Base-by-base conservation (phyloP, 2,329 filamentous ascomycete species). In the Immersiporthe knoxdaviesiana region DNA sequence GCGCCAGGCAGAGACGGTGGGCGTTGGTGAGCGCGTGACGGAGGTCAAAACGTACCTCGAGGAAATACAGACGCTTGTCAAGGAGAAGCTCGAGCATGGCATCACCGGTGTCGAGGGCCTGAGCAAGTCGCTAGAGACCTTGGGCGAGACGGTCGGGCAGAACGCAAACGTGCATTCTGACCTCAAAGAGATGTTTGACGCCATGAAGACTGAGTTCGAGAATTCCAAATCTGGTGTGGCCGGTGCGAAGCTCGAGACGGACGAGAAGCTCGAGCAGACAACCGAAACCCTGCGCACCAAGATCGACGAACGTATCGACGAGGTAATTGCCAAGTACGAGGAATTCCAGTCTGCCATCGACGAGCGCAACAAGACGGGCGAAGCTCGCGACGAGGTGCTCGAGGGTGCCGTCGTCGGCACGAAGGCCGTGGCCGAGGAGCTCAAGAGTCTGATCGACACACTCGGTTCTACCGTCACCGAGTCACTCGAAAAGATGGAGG, bases 251-350 rank as follows among this genome's bases (percentile, higher is more conserved):
- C 84, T 93, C n/a, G 93, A 97, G 71, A 87, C 90, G 3, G 92
- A 97, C 71, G 91, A 94, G 75, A 94, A 93, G 77, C 89, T 91
- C 39, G 85, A 88, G 72, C 80, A 86, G 70, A 84, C 85, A 0
- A 85, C 85, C 27, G 85, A 88, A 11, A 81, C 77, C 6, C 80
- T 91, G 11, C 80, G 83, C 58, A 78, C 79, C 70, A 89, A 88
- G 77, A 81, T 91, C 59, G 88, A 89, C 47, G 87, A 89, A 74
- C 88, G 87, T 74, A 85, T 97, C 74, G 87, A 87, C 69, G 92
- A 94, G 72, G 84, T 99, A 32, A 88, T 97, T 78, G 84, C 86
- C 73, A 97, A 97, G 78, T 97, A 97, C 76, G 94, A 97, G 67
- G 93, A 96, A 71, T 90, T 94, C 72, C 92, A 97, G 76, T 82